Conservation (phyloP, 163 green algal genomes). For the Chloroidium sp. region DNA sequence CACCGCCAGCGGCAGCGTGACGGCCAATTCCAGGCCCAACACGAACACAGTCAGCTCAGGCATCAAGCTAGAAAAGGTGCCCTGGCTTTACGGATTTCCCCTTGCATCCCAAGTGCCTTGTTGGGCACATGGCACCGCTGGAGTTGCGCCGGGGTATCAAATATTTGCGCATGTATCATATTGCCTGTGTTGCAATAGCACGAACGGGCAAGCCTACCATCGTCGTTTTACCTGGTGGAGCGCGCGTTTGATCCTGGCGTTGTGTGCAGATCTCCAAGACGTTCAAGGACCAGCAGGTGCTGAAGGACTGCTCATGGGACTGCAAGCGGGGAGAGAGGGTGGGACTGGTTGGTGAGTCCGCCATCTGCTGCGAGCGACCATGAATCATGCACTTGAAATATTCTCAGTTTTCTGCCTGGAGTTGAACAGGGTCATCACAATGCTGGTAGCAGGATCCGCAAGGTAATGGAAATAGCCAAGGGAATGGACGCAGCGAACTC, state of each 20-base stretch:
- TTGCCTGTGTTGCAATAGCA: no score
- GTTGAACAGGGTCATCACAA: no score
- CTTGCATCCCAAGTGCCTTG: background rate
- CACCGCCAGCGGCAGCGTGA: background rate
- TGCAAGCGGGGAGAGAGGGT: slow-evolving; percentile 94
- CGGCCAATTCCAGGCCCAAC: background rate
- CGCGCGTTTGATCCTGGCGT: background rate
- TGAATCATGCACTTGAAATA: background rate
- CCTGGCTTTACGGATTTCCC: background rate
- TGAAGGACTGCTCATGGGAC: slow-evolving; percentile 87
- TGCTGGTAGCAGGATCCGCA: no score
- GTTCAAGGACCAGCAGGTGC: slow-evolving; percentile 93
- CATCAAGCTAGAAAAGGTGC: slow-evolving; percentile 49
- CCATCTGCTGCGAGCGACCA: background rate
- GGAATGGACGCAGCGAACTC: no score
- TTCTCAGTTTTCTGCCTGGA: no score
- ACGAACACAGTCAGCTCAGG: slow-evolving; percentile 32
- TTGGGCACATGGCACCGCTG: no score
- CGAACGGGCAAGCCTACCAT: no score
- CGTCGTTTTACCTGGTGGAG: no score
- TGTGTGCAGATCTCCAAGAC: slow-evolving; percentile 69
- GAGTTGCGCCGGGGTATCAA: no score
- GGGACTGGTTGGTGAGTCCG: slow-evolving; percentile 79
- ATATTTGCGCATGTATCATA: no score
- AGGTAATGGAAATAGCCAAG: no score